Base-by-base conservation (phyloP, 2,329 filamentous ascomycete species). In the Stachybotrys chartarum region DNA sequence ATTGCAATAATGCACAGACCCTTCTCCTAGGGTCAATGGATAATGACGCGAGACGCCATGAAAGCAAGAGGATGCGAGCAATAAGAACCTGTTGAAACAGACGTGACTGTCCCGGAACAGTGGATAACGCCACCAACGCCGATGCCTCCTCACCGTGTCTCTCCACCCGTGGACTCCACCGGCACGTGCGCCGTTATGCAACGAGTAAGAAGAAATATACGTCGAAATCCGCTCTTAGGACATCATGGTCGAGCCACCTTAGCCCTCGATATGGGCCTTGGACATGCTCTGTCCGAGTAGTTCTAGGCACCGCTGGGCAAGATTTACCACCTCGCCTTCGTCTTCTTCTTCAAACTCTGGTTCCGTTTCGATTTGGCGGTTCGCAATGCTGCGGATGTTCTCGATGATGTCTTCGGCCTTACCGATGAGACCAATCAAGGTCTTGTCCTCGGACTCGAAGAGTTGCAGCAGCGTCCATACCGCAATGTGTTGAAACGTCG, bases 401-500 rank as follows among this genome's bases (percentile, higher is more conserved):
- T 90, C 84, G 55, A 97, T 89, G 61, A 99, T 88, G 61, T 96
- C 91, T 60, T 93, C 89, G 1, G 91, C 92, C 67, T 93, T 89
- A 64, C 90, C 86, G 63, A 99, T 97, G 51, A 91, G 84, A 52
- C 86, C 86, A 59, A 97, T 88, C n/a, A 99, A 79, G 55, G 85
- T 87, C 73, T 89, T 86, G 68, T 99, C 93, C 69, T 96, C 92
- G 0, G 93, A 97, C 73, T 99, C 94, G 52, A 99, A 86, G 3
- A 99, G 82, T 69, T 99, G 94, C 4, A 99, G 82, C 51, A 99
- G 76, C 1, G 94, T 99, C 94, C 94, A 99, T 60, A 97, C 96
- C 52, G 94, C 94, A 67, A 99, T 99, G 70, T 99, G 94, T 73
- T 99, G 94, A 79, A 99, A 99, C 0, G 94, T 99, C 1, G 94